A percentile compares a stretch with the other conserved stretches of the same genome.
Evolutionary conservation across 2,329 filamentous ascomycete genomes (phyloP).

Genomic region (Dothidotthia symphoricarpi): DNA sequence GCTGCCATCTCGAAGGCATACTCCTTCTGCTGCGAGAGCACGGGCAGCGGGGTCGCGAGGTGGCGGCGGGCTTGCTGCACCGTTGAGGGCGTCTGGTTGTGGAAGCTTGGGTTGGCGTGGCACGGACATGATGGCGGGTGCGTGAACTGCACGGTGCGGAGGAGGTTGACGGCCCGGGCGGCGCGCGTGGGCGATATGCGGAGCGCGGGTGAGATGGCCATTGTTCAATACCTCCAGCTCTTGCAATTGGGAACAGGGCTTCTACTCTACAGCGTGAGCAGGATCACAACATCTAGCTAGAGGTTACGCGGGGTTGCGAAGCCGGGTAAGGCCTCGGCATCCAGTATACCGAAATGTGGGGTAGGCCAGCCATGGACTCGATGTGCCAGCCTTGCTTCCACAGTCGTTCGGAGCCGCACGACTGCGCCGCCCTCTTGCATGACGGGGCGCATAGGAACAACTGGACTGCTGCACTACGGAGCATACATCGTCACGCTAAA

Average conservation of each 20-base stretch:
- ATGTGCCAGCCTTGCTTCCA: no score
- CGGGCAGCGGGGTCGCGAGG: slow-evolving; percentile 74
- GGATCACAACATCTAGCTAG: no score
- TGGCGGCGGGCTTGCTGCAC: slow-evolving; percentile 56
- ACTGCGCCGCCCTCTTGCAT: no score
- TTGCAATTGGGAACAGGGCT: background rate
- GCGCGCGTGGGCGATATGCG: slow-evolving; percentile 46
- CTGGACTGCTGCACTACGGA: no score
- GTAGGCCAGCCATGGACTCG: no score
- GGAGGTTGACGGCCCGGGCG: slow-evolving; percentile 66
- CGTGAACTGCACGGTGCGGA: slow-evolving; percentile 86
- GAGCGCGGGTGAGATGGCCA: slow-evolving; percentile 26
- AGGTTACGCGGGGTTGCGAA: no score
- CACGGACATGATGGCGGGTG: slow-evolving; percentile 93
- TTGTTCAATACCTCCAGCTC: no score
- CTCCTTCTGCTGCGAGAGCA: slow-evolving; percentile 71
- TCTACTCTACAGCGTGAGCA: slow-evolving; percentile 1
- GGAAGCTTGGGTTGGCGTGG: slow-evolving; percentile 83
- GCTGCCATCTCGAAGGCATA: slow-evolving; percentile 99
- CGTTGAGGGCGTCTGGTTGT: slow-evolving; percentile 47
- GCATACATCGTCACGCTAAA: no score
- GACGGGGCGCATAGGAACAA: no score
- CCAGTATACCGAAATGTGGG: slow-evolving; percentile 60
- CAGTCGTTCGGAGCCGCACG: no score
- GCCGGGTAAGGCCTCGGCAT: slow-evolving; percentile 8